phyloP scores from a whole-genome alignment of 495 filamentous ascomycete species.

The Daldinia vernicosa region DNA sequence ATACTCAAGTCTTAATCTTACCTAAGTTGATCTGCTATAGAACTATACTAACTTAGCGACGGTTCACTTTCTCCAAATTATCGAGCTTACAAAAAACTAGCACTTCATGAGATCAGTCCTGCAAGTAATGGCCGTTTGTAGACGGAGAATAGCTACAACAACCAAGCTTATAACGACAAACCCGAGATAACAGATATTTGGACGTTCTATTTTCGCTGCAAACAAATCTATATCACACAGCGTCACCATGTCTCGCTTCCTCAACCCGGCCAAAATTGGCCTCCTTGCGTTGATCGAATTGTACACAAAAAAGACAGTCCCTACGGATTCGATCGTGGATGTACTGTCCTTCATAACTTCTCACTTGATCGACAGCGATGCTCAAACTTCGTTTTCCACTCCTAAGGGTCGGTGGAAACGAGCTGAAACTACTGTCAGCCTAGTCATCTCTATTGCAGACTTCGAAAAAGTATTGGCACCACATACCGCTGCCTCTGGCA shows the following conservation, averaged over 20 bases:
- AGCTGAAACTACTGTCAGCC: conserved; percentile 55
- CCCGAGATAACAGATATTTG: not conserved
- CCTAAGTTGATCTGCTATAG: not conserved
- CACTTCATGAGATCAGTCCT: conserved; percentile 19
- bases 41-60: not conserved
- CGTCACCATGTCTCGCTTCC: conserved; percentile 73
- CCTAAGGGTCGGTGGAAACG: conserved; percentile 49
- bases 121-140: conserved; percentile 23
- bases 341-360: conserved; percentile 86
- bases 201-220: not conserved
- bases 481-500: conserved; percentile 66
- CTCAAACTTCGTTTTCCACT: conserved; percentile 17
- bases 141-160: conserved; percentile 6
- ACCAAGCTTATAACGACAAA: not conserved
- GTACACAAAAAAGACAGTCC: conserved; percentile 78
- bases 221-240: not conserved
- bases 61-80: not conserved
- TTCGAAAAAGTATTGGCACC: conserved; percentile 70
- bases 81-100: not conserved
- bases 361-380: conserved; percentile 66
- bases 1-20: not conserved
- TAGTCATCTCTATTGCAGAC: conserved; percentile 69
- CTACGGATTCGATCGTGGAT: conserved; percentile 78
- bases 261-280: conserved; percentile 86
- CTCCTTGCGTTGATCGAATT: conserved; percentile 82